Conservation (phyloP, 768 basidiomycete genomes). For the Gloeopeniophorella convolvens region DNA sequence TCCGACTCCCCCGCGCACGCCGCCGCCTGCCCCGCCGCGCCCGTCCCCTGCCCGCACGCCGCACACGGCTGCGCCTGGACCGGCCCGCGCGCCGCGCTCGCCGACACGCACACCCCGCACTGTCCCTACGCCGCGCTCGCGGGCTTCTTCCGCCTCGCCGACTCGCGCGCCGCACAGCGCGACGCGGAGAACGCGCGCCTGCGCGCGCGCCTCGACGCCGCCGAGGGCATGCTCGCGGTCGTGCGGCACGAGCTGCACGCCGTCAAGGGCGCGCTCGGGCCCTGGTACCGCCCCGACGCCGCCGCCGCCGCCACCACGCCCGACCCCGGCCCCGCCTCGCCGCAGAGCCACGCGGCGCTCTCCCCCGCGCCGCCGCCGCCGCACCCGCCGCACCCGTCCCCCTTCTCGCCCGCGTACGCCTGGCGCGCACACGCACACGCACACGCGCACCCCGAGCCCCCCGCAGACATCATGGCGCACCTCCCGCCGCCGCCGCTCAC, state of each 20-base stretch:
- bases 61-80: constrained; percentile 49
- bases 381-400: too few species aligned
- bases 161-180: constrained; percentile 32
- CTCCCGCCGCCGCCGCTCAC: neutral
- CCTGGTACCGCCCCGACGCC: constrained; percentile 45
- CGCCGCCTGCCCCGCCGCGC: constrained; percentile 33
- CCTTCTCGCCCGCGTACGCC: neutral
- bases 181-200: constrained; percentile 61
- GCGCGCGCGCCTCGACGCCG: constrained; percentile 46
- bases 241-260: constrained; percentile 51
- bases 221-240: constrained; percentile 49
- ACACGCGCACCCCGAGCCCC: constrained; percentile 3
- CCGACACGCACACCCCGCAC: constrained; percentile 31
- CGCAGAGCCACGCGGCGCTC: neutral
- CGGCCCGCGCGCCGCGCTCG: constrained; percentile 36
- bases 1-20: constrained; percentile 32
- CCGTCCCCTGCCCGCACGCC: constrained; percentile 40
- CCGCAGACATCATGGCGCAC: constrained; percentile 7
- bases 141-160: constrained; percentile 47
- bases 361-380: neutral
- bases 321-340: neutral
- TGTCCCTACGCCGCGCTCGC: constrained; percentile 60
- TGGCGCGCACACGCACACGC: neutral
- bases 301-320: too few species aligned
- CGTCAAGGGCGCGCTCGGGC: constrained; percentile 55